These are phyloP conservation scores for Viola pubescens DNA, from an alignment of 441 rosid genomes.

Conservation along the genomic window DNA sequence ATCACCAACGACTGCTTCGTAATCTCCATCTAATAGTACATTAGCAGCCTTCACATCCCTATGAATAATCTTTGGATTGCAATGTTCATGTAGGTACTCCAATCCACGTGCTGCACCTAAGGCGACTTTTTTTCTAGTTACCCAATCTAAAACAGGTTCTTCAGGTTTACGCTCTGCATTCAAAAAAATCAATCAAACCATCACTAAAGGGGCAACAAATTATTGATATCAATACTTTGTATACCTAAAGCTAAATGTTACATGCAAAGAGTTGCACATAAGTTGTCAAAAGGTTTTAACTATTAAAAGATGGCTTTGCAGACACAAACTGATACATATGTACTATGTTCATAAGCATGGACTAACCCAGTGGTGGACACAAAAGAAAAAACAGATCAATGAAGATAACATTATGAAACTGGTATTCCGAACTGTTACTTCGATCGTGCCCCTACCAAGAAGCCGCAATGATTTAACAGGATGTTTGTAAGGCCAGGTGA, in stretches of 20 bases:
- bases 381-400: no score
- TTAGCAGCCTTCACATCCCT: conserved; percentile 95
- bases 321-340: no score
- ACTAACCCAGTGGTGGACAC: no score
- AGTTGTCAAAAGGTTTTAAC: background rate
- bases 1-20: conserved; percentile 96
- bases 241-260: background rate
- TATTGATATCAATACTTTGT: background rate
- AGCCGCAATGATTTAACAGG: no score
- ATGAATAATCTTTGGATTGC: conserved; percentile 94
- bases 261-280: background rate
- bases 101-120: conserved; percentile 89
- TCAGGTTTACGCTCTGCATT: conserved; percentile 65
- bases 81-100: conserved; percentile 90
- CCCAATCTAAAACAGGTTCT: conserved; percentile 69
- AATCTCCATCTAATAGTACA: conserved; percentile 78
- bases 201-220: background rate
- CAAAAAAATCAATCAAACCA: conserved; percentile 7
- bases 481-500: no score
- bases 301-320: no score
- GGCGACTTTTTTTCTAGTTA: conserved; percentile 66
- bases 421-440: no score
- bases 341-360: no score
- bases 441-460: no score
- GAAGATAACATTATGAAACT: no score